Conservation (phyloP, 2,329 filamentous ascomycete genomes). For the Elsinoe perseae region DNA sequence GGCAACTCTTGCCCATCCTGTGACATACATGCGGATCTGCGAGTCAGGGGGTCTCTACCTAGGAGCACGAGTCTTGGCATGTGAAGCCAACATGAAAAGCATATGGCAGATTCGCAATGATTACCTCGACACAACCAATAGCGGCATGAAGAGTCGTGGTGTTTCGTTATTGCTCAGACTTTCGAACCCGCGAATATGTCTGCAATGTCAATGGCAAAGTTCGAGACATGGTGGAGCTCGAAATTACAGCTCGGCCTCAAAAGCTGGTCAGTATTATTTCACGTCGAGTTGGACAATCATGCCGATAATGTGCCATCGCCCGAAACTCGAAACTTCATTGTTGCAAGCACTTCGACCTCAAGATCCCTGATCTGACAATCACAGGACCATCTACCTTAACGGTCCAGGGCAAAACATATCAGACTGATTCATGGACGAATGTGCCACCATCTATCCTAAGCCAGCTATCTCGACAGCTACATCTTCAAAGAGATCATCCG, state of each 20-base stretch:
- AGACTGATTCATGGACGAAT: constrained; percentile 78
- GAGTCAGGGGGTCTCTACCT: neutral
- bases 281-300: too few species aligned
- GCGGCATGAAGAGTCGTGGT: neutral
- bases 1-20: too few species aligned
- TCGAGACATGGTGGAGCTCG: neutral
- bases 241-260: neutral
- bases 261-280: neutral
- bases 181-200: neutral
- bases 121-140: neutral
- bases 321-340: too few species aligned
- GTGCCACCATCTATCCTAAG: constrained; percentile 65
- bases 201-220: neutral
- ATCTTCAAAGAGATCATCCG: constrained; percentile 85
- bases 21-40: neutral
- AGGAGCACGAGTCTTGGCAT: neutral
- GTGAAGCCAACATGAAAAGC: neutral
- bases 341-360: neutral
- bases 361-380: neutral
- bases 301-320: too few species aligned
- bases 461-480: constrained; percentile 69
- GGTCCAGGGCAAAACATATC: constrained; percentile 57
- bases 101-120: neutral
- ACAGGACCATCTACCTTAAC: constrained; percentile 25
- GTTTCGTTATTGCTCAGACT: neutral